These are phyloP conservation scores for Arxiozyma slooffiae DNA, from an alignment of 1,139 yeast genomes.

Conservation along the genomic window DNA sequence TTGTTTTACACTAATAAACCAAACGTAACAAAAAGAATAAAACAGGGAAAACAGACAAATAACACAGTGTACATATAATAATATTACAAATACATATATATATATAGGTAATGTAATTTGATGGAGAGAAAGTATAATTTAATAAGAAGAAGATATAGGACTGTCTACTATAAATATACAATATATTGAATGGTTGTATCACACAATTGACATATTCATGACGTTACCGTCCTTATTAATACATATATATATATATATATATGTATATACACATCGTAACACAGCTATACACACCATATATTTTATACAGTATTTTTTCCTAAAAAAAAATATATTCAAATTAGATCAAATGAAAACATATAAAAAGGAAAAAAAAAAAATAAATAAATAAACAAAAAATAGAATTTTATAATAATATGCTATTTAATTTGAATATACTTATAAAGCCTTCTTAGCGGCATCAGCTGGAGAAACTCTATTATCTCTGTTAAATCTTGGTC, in stretches of 20 bases:
- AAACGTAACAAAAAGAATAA: too few species aligned
- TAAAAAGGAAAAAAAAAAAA: too few species aligned
- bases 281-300: too few species aligned
- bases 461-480: constrained; percentile 95
- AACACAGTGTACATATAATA: too few species aligned
- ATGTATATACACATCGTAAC: background rate
- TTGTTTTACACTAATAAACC: too few species aligned
- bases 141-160: too few species aligned
- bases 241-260: too few species aligned
- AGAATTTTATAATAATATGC: background rate
- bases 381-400: background rate
- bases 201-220: background rate
- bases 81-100: too few species aligned
- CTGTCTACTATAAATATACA: too few species aligned
- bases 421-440: constrained; percentile 13
- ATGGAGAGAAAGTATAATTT: background rate
- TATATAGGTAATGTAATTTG: background rate
- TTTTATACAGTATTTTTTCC: too few species aligned
- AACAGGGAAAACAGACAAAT: too few species aligned
- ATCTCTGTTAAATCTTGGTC: constrained; percentile 90
- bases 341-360: background rate
- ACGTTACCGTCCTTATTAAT: too few species aligned
- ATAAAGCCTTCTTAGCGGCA: constrained; percentile 89
- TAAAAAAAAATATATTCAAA: background rate
- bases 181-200: background rate